Evolutionary conservation across 1,284 basidiomycete species (phyloP), one percentile per base, ranked within the genome.

Genomic region (Ganoderma sinense): DNA sequence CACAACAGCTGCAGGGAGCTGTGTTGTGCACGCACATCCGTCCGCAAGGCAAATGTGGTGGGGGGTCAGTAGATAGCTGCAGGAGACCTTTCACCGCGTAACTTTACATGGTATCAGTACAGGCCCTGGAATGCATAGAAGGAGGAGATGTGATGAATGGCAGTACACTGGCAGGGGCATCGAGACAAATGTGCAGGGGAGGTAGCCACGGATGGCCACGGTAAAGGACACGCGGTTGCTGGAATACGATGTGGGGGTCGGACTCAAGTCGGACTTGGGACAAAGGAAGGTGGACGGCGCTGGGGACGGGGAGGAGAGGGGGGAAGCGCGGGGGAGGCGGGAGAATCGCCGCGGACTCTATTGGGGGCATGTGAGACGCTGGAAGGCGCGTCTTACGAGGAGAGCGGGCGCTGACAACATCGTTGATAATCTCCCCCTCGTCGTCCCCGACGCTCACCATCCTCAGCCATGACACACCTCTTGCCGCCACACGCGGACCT

Each of bases 401-500:
- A 62, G 62, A 64, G 69, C 69, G 68, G 69, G 69, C 72, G 72
- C 69, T 69, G 70, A 70, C 70, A 68, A 72, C 73, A 62, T 69
- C 71, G 67, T 70, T 70, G 51, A 63, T 61, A 64, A 64, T 66
- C 70, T 63, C 61, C 55, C 39, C 71, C 60, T 71, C 75, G 61
- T 75, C 75, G 73, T 65, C 74, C 65, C 69, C 59, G 69, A 71
- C 69, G 67, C 68, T 67, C 74, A 70, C 66, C 68, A 58, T 55
- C 65, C 33, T 61, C 45, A 51, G 71, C 75, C 70, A 86, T 86
- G 84, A 81, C 84, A 71, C 85, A 87, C 78, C 80, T 84, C 72
- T 78, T 86, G 68, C 83, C 84, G 66, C 84, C 80, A 23, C 85
- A 85, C 74, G 76, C 80, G 59, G 83, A 87, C 76, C 78, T 86